Percentiles rank a stretch among this genome's conserved stretches.
Evolutionary conservation across 2,329 filamentous ascomycete species (phyloP).

Genomic region (Ceratocystis eucalypticola): DNA sequence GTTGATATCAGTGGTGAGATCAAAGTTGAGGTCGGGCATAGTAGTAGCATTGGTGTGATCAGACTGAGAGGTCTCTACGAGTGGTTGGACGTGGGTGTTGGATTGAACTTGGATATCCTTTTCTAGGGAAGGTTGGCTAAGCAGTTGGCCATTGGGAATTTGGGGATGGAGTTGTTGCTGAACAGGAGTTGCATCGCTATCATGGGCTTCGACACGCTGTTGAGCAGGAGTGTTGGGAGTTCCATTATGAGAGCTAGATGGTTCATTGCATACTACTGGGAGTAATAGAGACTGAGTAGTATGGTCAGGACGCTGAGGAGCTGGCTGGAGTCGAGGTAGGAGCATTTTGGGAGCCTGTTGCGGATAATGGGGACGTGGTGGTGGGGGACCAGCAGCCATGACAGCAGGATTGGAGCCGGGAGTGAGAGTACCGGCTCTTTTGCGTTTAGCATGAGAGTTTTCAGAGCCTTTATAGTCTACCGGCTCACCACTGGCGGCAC

Average conservation of each 20-base stretch:
- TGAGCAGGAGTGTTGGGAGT: not conserved
- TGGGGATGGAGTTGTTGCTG: not conserved
- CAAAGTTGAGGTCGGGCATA: constrained; percentile 1
- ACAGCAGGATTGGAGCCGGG: constrained; percentile 30
- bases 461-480: constrained; percentile 13
- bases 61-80: not conserved
- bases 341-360: constrained; percentile 22
- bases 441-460: constrained; percentile 9
- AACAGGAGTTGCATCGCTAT: not conserved
- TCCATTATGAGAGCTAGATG: not conserved
- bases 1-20: constrained; percentile 5
- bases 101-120: not conserved
- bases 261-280: not conserved
- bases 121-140: not conserved
- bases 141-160: not conserved
- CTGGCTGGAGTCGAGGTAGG: not conserved
- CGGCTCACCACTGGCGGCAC: constrained; percentile 10
- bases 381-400: constrained; percentile 21
- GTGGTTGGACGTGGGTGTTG: not conserved
- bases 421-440: constrained; percentile 20
- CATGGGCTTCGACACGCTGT: not conserved
- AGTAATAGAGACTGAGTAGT: not conserved
- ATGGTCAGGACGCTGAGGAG: not conserved
- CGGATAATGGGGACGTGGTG: constrained; percentile 16
- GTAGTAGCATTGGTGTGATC: not conserved